Percentiles rank a stretch among this genome's conserved stretches.
phyloP scores from a whole-genome alignment of 352 stramenopile species.

The Phytophthora litchii region DNA sequence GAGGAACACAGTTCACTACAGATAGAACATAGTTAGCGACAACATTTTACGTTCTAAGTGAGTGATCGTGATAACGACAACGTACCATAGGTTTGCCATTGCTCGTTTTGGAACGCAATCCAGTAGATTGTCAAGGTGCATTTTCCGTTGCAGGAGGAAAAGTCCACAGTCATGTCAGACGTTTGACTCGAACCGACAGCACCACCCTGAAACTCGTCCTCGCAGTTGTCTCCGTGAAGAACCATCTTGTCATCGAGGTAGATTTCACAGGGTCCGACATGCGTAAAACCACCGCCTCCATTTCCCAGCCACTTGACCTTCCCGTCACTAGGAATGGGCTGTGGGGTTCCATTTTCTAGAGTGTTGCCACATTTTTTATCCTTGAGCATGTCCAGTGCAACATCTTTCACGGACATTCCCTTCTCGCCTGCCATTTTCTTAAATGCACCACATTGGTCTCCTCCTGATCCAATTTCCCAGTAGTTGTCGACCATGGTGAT shows the following conservation, averaged over 20 bases:
- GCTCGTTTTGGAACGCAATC: slow-evolving; percentile 46
- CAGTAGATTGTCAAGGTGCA: slow-evolving; percentile 55
- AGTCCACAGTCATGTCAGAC: slow-evolving; percentile 43
- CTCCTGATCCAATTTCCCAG: slow-evolving; percentile 31
- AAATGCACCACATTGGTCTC: slow-evolving; percentile 25
- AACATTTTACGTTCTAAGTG: no score
- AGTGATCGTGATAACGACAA: background rate
- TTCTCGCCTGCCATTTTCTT: slow-evolving; percentile 28
- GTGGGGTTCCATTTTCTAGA: slow-evolving; percentile 10
- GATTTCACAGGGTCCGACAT: slow-evolving; percentile 46
- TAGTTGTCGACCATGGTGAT: slow-evolving; percentile 26
- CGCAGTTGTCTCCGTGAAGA: slow-evolving; percentile 43
- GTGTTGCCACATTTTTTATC: slow-evolving; percentile 36
- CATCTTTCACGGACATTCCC: slow-evolving; percentile 29
- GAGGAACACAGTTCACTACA: slow-evolving; percentile 24
- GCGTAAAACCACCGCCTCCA: slow-evolving; percentile 33
- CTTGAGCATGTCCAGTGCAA: slow-evolving; percentile 32
- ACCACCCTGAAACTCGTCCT: slow-evolving; percentile 35
- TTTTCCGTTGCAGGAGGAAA: slow-evolving; percentile 41
- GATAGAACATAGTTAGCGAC: background rate
- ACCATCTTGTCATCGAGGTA: slow-evolving; percentile 49
- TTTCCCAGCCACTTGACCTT: slow-evolving; percentile 34
- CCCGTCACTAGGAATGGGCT: slow-evolving; percentile 36
- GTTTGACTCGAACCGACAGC: slow-evolving; percentile 15
- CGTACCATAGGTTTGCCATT: slow-evolving; percentile 46